Evolutionary conservation across 441 rosid species (phyloP).

Genomic region (Erysimum cheiri): DNA sequence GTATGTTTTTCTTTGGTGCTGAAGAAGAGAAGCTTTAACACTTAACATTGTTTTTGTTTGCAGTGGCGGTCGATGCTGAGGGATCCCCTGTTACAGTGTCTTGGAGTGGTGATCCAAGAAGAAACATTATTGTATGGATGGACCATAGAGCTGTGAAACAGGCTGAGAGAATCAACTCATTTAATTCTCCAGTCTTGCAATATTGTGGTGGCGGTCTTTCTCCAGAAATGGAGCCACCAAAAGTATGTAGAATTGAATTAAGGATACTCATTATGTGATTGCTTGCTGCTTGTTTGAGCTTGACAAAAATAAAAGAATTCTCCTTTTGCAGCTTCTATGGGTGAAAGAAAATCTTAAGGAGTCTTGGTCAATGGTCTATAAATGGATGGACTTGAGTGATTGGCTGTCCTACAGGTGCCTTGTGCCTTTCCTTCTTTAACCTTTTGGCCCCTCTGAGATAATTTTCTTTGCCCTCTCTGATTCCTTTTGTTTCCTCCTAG

Average conservation of each 20-base stretch:
- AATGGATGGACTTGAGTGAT: slow-evolving; percentile 99
- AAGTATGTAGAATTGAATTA: slow-evolving; percentile 48
- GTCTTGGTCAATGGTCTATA: slow-evolving; percentile 92
- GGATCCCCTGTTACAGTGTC: slow-evolving; percentile 94
- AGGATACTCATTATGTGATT: not conserved
- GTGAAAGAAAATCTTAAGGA: slow-evolving; percentile 92
- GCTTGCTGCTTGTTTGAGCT: slow-evolving; percentile 14
- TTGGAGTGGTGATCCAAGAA: slow-evolving; percentile 93
- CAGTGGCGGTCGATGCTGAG: slow-evolving; percentile 94
- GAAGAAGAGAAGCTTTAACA: slow-evolving; percentile 2
- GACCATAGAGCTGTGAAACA: slow-evolving; percentile 97
- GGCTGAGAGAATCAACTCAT: slow-evolving; percentile 86
- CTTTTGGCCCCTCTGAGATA: not conserved
- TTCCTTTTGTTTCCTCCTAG: slow-evolving; percentile 46
- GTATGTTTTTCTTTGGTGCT: not conserved
- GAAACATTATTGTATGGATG: slow-evolving; percentile 96
- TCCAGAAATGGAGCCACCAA: slow-evolving; percentile 96
- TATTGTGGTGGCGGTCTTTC: slow-evolving; percentile 94
- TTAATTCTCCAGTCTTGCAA: slow-evolving; percentile 75
- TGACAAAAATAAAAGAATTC: slow-evolving; percentile 4
- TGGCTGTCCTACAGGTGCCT: slow-evolving; percentile 88
- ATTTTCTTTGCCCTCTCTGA: slow-evolving; percentile 29
- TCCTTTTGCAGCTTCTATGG: slow-evolving; percentile 84
- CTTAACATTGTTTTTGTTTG: slow-evolving; percentile 33
- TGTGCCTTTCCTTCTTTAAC: slow-evolving; percentile 9